Evolutionary conservation across 768 basidiomycete species (phyloP), one percentile per base, ranked within the genome.

Genomic region (Strobilomyces echinocephalus): DNA sequence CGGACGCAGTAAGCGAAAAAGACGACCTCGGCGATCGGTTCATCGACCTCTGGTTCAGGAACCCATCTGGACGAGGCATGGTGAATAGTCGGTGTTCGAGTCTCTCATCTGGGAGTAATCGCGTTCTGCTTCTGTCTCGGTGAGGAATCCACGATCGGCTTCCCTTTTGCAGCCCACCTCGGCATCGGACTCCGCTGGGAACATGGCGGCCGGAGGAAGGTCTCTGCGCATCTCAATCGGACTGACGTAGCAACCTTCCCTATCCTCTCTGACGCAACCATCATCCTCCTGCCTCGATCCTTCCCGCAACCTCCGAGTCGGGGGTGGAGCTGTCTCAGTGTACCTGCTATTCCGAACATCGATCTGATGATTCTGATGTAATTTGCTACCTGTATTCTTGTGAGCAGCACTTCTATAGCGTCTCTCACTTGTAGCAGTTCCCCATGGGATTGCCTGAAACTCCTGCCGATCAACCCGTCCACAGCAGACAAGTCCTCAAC

Each of bases 1-100:
- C n/a, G n/a, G 1, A 97, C 95, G 16, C 95, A 95, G 65, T 95
- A 91, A 34, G 84, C 80, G 54, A 92, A 91, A 67, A 91, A 89
- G 8, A 91, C 77, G 0, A 79, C 86, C 63, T 91, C 88, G 0
- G 83, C 88, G 34, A 86, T 74, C 15, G 81, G 78, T 9, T 79
- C 77, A 38, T 53, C 48, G n/a, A 45, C 9, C 8, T 64, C 65
- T 49, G 20, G 49, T 15, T 55, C 57, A 14, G n/a, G 42, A 10
- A 47, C 35, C 33, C 38, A 45, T 24, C 47, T 50, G 1, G 28
- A 38, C n/a, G 46, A 47, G 30, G 36, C 14, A 35, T 36, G 50
- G 11, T 31, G 50, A 35, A 46, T 15, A 9, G 36, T 36, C 15
- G 59, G 59, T 16, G 51, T 44, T 50, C 36, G 59, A 12, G 31